Evolutionary conservation across 2,329 filamentous ascomycete species (phyloP).

Genomic region (Teratosphaeria destructans): DNA sequence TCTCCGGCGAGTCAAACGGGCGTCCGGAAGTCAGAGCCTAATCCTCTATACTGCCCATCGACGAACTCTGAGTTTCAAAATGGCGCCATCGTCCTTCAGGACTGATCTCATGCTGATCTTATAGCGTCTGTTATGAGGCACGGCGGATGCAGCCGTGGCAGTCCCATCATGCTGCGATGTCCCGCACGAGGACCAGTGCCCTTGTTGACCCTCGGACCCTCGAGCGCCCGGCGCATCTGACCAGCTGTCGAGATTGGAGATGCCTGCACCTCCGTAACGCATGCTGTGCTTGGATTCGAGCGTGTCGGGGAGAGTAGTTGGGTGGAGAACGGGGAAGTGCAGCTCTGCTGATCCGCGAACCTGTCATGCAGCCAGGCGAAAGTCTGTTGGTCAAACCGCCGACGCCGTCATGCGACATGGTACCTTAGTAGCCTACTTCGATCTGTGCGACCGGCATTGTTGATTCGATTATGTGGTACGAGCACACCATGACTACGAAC

Average conservation of each 20-base stretch:
- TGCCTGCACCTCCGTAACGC: neutral
- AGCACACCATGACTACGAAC: neutral
- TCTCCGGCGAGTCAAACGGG: neutral
- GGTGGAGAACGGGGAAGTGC: neutral
- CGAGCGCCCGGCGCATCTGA: neutral
- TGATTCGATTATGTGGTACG: neutral
- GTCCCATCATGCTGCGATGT: neutral
- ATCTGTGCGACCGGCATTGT: neutral
- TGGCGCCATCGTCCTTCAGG: neutral
- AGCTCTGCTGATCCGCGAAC: neutral
- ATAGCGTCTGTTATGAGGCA: neutral
- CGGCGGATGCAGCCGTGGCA: neutral
- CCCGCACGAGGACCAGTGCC: neutral
- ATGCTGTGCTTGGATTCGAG: neutral
- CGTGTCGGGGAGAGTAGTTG: neutral
- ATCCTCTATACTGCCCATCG: neutral
- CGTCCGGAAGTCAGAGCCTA: neutral
- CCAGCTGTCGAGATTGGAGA: no score
- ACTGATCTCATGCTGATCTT: neutral
- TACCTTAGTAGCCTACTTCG: neutral
- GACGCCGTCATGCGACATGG: neutral
- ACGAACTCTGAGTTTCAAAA: neutral
- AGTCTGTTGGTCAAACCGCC: neutral
- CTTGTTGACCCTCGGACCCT: neutral
- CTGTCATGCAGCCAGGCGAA: neutral